Percentiles rank a stretch among this genome's conserved stretches.
These are phyloP conservation scores for Aspergillus sp. DNA, from an alignment of 2,329 filamentous ascomycete genomes.

Conservation along the genomic window DNA sequence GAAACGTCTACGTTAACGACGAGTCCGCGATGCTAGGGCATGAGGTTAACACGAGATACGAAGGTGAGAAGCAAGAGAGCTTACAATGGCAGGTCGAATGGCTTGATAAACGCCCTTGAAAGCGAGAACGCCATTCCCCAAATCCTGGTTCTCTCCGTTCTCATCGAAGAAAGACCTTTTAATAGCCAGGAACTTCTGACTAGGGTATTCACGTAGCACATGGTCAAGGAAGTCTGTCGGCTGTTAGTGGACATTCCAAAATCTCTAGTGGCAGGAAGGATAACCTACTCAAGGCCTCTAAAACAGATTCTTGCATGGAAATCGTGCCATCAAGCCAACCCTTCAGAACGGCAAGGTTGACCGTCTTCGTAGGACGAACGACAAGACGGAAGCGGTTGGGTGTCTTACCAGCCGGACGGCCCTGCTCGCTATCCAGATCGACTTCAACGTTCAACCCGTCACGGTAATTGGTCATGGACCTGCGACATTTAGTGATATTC, in stretches of 20 bases:
- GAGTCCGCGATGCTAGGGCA: constrained; percentile 52
- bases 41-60: constrained; percentile 18
- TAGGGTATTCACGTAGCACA: constrained; percentile 72
- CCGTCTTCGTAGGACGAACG: constrained; percentile 58
- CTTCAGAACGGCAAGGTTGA: constrained; percentile 61
- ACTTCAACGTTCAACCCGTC: constrained; percentile 53
- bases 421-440: constrained; percentile 64
- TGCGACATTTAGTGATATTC: constrained; percentile 18
- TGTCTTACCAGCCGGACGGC: constrained; percentile 32
- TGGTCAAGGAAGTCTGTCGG: constrained; percentile 73
- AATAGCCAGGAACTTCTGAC: constrained; percentile 59
- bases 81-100: constrained; percentile 64
- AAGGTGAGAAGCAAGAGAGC: constrained; percentile 6
- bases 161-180: constrained; percentile 75
- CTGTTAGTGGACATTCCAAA: constrained; percentile 2
- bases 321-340: constrained; percentile 58
- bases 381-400: constrained; percentile 53
- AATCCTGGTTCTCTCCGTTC: constrained; percentile 41
- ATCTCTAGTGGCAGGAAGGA: neutral
- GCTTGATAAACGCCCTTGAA: constrained; percentile 88
- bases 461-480: constrained; percentile 30
- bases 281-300: constrained; percentile 66
- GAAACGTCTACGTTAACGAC: constrained; percentile 85
- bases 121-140: constrained; percentile 65
- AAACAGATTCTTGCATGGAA: constrained; percentile 58